Percentiles rank a stretch among this genome's conserved stretches.
These are phyloP conservation scores for Lachnellula willkommii DNA, from an alignment of 2,329 filamentous ascomycete genomes.

Conservation along the genomic window DNA sequence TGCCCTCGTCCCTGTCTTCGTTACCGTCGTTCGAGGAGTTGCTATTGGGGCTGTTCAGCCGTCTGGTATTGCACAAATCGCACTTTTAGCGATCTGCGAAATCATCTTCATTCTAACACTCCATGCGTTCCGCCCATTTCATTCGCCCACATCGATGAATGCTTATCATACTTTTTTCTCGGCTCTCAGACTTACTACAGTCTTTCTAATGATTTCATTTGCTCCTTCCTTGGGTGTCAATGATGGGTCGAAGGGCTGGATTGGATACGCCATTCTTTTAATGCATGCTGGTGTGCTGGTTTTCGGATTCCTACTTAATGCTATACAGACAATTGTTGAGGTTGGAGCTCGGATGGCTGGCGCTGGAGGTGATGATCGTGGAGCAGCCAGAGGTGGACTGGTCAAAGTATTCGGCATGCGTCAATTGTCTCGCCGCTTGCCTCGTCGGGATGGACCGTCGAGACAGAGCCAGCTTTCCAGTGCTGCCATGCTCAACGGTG, in stretches of 20 bases:
- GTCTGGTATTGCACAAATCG: constrained; percentile 87
- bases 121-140: constrained; percentile 85
- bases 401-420: constrained; percentile 89
- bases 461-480: constrained; percentile 79
- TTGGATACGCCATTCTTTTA: constrained; percentile 84
- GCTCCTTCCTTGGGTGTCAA: constrained; percentile 74
- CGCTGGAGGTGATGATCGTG: constrained; percentile 70
- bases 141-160: constrained; percentile 93
- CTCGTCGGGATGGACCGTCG: constrained; percentile 55
- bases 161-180: constrained; percentile 87
- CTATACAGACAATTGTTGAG: constrained; percentile 84
- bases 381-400: constrained; percentile 72
- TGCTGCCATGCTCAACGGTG: constrained; percentile 69
- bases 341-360: constrained; percentile 77
- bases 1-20: constrained; percentile 76
- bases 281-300: constrained; percentile 80
- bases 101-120: constrained; percentile 83
- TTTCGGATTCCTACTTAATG: constrained; percentile 90
- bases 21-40: constrained; percentile 81
- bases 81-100: constrained; percentile 89
- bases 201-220: constrained; percentile 76
- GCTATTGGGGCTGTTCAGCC: constrained; percentile 90
- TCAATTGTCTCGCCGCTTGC: constrained; percentile 70
- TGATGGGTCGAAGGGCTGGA: constrained; percentile 82
- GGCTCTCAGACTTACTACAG: constrained; percentile 66